phyloP scores from a whole-genome alignment of 2,329 filamentous ascomycete genomes.

The Aspergillus flavus region DNA sequence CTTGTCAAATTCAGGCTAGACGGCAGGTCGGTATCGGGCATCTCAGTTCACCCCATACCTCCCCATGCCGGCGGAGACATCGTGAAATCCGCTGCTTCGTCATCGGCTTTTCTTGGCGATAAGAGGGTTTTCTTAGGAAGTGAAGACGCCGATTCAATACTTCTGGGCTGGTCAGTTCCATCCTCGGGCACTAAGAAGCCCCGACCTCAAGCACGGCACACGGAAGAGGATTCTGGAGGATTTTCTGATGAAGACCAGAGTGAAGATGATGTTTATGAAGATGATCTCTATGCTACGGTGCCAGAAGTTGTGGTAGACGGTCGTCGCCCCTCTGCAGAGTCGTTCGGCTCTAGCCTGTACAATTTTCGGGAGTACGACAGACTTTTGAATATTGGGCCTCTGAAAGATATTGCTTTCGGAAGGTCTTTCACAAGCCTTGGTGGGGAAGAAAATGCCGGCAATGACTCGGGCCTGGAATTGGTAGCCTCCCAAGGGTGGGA shows the following conservation, averaged over 20 bases:
- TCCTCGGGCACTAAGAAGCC: conserved; percentile 62
- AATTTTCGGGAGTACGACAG: conserved; percentile 76
- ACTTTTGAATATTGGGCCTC: conserved; percentile 76
- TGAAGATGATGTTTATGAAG: conserved; percentile 61
- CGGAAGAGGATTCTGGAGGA: conserved; percentile 52
- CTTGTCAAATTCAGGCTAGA: conserved; percentile 83
- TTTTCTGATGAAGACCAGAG: conserved; percentile 62
- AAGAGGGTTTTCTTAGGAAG: conserved; percentile 82
- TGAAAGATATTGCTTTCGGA: conserved; percentile 74
- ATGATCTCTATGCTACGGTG: conserved; percentile 51
- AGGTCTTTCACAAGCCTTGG: conserved; percentile 51
- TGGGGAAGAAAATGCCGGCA: conserved; percentile 51
- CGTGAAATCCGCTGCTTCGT: conserved; percentile 66
- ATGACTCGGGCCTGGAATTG: conserved; percentile 50
- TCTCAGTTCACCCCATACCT: conserved; percentile 70
- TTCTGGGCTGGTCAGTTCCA: conserved; percentile 78
- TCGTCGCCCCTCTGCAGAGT: conserved; percentile 23
- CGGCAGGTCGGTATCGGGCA: conserved; percentile 84
- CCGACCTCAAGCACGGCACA: conserved; percentile 59
- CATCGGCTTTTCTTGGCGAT: conserved; percentile 68
- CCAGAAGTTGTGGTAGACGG: conserved; percentile 24
- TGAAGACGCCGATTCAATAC: conserved; percentile 76
- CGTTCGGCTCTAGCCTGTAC: conserved; percentile 55
- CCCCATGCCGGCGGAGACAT: conserved; percentile 64
- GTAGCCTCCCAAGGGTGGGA: conserved; percentile 57